Evolutionary conservation across 2,329 filamentous ascomycete species (phyloP).

Genomic region (Pseudofabraea citricarpa): DNA sequence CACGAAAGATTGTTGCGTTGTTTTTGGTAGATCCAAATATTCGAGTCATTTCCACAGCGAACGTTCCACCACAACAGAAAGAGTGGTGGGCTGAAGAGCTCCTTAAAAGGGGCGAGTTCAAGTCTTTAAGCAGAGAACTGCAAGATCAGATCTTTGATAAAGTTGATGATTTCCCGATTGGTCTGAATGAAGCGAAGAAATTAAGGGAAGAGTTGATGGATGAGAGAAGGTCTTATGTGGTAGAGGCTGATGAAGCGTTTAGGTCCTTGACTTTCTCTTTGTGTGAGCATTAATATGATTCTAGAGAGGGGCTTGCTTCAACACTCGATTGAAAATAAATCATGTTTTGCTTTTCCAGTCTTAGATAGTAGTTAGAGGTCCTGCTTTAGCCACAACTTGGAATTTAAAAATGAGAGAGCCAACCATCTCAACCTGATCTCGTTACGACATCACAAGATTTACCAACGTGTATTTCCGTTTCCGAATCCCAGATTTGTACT

Average conservation of each 20-base stretch:
- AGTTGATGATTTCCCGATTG: constrained; percentile 22
- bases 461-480: too few relatives aligned
- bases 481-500: too few relatives aligned
- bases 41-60: constrained; percentile 45
- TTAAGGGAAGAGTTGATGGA: constrained; percentile 34
- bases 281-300: background rate
- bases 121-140: constrained; percentile 15
- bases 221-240: constrained; percentile 26
- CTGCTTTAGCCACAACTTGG: too few relatives aligned
- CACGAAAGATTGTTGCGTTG: constrained; percentile 51
- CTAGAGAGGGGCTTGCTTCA: too few relatives aligned
- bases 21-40: constrained; percentile 53
- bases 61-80: constrained; percentile 45
- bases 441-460: too few relatives aligned
- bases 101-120: constrained; percentile 11
- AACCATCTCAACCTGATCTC: too few relatives aligned
- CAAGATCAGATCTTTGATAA: constrained; percentile 11
- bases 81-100: constrained; percentile 36
- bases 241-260: constrained; percentile 1
- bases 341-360: background rate
- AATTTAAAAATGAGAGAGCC: too few relatives aligned
- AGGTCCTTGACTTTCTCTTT: background rate
- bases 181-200: constrained; percentile 32
- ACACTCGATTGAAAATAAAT: background rate
- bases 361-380: too few relatives aligned